Base-by-base conservation (phyloP, 2,329 filamentous ascomycete genomes). In the Fusarium azukiicola region DNA sequence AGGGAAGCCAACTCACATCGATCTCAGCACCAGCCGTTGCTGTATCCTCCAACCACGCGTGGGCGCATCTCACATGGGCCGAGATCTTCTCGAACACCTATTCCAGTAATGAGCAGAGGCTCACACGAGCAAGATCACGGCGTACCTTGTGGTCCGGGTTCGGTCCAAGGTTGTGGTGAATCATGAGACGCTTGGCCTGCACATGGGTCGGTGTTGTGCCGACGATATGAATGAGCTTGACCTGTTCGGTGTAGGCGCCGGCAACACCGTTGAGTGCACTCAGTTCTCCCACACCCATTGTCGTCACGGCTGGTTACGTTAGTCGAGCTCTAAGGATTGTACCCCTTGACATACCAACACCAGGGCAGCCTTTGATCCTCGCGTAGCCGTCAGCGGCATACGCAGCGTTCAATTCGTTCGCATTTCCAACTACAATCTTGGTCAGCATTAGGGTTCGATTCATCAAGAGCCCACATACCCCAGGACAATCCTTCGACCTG, bases 361-460 rank as follows among this genome's bases (percentile, higher is more conserved):
- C 74, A 14, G 74, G 71, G 32, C 71, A 56, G 2, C 71, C 71
- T 46, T 76, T 76, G 16, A 74, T 54, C 32, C 74, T 44, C 7
- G 74, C 74, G 23, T 76, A 76, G 27, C 74, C 74, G 47, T 76
- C 74, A 38, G 74, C 74, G 32, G 74, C 74, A n/a, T 76, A 76
- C 13, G 71, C 74, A 32, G 74, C 74, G 13, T 76, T 76, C 3
- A 76, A 38, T 36, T 76, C 74, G 12, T 76, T 76, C 7, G 71
- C 61, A 46, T 76, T 76, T 21, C 74, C 74, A 21, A 76, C 74
- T 75, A 6, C 8, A 40, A 27, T 13, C 19, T 40, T 17, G 3
- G 21, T 72, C 69, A 69, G 67, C 38, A 8, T 16, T 38, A 16
- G 38, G 47, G 14, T 4, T 7, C 11, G n/a, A n/a, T 23, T n/a